These are phyloP conservation scores for Calocera viscosa DNA, from an alignment of 768 basidiomycete species.

Conservation along the genomic window DNA sequence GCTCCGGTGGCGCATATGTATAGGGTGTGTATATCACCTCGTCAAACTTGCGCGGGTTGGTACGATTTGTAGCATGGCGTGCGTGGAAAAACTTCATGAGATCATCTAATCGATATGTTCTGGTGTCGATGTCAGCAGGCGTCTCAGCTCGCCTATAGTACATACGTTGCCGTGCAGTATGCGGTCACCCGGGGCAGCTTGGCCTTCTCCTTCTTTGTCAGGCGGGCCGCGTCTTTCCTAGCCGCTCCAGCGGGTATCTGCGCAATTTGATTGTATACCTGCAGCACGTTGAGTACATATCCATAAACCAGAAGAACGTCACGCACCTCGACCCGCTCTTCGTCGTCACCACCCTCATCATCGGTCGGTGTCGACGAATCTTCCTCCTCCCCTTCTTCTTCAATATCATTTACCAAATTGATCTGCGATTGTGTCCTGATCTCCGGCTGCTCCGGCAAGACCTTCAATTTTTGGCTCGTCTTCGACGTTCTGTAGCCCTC, in stretches of 20 bases:
- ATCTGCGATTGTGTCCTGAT: conserved; percentile 28
- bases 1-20: conserved; percentile 33
- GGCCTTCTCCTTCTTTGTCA: conserved; percentile 86
- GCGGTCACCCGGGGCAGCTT: conserved; percentile 92
- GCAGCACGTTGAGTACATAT: background rate
- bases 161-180: conserved; percentile 82
- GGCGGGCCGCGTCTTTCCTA: conserved; percentile 70
- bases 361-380: conserved; percentile 12
- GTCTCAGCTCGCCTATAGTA: conserved; percentile 9
- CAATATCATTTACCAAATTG: conserved; percentile 12
- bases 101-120: conserved; percentile 79
- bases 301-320: background rate
- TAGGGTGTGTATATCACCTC: conserved; percentile 93
- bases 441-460: conserved; percentile 74
- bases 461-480: conserved; percentile 53
- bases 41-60: conserved; percentile 77
- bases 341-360: conserved; percentile 26
- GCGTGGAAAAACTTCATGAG: conserved; percentile 84
- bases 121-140: conserved; percentile 23
- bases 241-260: conserved; percentile 92
- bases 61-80: conserved; percentile 66
- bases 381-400: conserved; percentile 21
- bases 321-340: conserved; percentile 50
- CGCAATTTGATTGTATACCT: conserved; percentile 91
- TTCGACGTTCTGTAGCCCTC: conserved; percentile 14